Evolutionary conservation across 306 rosid species (phyloP).

Genomic region (Vigna nakashimae): DNA sequence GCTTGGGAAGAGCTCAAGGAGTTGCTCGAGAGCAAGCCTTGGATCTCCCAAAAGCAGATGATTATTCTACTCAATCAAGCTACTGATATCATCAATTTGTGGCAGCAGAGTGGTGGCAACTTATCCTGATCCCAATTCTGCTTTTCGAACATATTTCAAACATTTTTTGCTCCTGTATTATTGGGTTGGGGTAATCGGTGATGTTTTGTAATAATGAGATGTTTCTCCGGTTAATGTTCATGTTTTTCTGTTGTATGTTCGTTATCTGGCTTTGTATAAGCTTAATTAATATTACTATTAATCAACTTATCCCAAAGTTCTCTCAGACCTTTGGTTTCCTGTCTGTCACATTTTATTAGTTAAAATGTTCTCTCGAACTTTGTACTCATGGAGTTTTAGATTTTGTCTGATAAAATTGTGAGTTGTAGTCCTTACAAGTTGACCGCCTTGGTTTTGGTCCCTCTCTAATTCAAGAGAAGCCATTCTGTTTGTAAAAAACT

Average conservation of each 20-base stretch:
- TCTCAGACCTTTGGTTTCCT: slow-evolving; percentile 14
- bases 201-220: slow-evolving; percentile 38
- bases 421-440: too few relatives aligned
- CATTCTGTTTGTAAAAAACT: too few relatives aligned
- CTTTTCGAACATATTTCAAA: slow-evolving; percentile 28
- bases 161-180: not conserved
- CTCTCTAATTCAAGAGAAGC: too few relatives aligned
- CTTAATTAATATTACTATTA: not conserved
- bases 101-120: slow-evolving; percentile 99
- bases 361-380: too few relatives aligned
- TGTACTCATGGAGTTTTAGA: too few relatives aligned
- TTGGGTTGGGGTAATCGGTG: not conserved
- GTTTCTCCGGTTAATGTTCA: slow-evolving; percentile 13
- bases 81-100: slow-evolving; percentile 91
- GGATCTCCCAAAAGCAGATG: slow-evolving; percentile 99
- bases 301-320: slow-evolving; percentile 16
- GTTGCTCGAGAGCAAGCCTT: slow-evolving; percentile 91
- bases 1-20: slow-evolving; percentile 99
- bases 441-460: too few relatives aligned
- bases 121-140: slow-evolving; percentile 50
- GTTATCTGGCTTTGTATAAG: slow-evolving; percentile 36
- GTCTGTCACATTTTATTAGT: slow-evolving; percentile 3
- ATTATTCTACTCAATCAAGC: slow-evolving; percentile 99
- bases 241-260: slow-evolving; percentile 28
- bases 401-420: too few relatives aligned